A percentile compares a stretch with the other conserved stretches of the same genome.
phyloP scores from a whole-genome alignment of 345 rosid species.

The Melastoma malabathricum region DNA sequence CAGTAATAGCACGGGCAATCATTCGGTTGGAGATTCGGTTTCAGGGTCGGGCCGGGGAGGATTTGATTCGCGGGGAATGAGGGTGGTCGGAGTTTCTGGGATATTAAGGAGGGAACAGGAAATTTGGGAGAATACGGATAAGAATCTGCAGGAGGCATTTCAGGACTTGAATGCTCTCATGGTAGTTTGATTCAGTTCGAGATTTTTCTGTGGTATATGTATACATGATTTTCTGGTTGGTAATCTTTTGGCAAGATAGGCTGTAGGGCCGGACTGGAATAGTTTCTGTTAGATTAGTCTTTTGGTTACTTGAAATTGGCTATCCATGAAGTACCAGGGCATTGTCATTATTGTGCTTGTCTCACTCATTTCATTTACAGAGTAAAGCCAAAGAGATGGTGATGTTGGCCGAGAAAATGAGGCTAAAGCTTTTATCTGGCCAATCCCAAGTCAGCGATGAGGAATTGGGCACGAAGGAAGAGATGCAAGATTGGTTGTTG shows the following conservation, averaged over 20 bases:
- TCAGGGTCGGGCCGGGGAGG: slow-evolving; percentile 33
- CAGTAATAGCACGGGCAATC: too few species aligned
- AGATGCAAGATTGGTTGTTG: slow-evolving; percentile 87
- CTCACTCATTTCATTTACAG: slow-evolving; percentile 18
- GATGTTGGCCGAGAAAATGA: slow-evolving; percentile 81
- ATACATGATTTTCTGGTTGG: background rate
- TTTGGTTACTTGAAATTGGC: background rate
- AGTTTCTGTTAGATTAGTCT: background rate
- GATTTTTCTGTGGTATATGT: background rate
- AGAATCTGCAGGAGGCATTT: slow-evolving; percentile 92
- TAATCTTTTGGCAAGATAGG: background rate
- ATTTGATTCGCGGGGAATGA: slow-evolving; percentile 61
- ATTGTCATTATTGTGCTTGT: background rate
- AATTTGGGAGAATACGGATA: slow-evolving; percentile 87
- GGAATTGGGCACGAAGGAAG: slow-evolving; percentile 87
- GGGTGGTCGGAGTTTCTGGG: slow-evolving; percentile 95
- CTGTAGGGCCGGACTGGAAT: background rate
- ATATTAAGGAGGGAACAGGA: slow-evolving; percentile 89
- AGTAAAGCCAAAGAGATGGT: slow-evolving; percentile 93
- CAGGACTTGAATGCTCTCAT: slow-evolving; percentile 90
- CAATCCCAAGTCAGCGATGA: slow-evolving; percentile 56
- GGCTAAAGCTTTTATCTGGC: slow-evolving; percentile 74
- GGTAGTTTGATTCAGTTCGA: slow-evolving; percentile 25
- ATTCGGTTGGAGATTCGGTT: slow-evolving; percentile 7
- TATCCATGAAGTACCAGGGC: background rate